Evolutionary conservation across 371 early-diverging fungal species (phyloP), one percentile per base, ranked within the genome.

Genomic region (Haplosporangium sp.): DNA sequence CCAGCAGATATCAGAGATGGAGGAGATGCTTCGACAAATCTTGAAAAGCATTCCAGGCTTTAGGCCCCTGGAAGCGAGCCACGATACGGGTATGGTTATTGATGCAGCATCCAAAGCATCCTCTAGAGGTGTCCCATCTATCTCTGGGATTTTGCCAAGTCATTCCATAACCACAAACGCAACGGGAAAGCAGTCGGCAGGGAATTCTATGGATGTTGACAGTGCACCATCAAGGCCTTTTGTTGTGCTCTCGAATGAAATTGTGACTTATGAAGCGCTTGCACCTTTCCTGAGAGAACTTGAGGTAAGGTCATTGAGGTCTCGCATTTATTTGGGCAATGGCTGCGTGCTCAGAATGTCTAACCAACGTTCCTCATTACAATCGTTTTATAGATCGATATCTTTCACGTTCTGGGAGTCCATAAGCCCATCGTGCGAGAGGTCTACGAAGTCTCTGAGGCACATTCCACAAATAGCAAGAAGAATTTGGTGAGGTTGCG

Each of bases 231-330:
- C 57, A 12, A 61, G 38, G 14, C 38, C 51, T 0, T 58, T 69
- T 20, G n/a, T 55, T 16, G 54, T 42, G 10, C 46, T 36, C 5
- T 73, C 73, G 0, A 62, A 38, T 16, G 80, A 79, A 55, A 29
- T 55, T 29, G 59, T 65, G 3, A 55, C 62, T 6, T 58, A 51
- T 16, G 80, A 79, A 20, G 73, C 80, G 1, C 45, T 79, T 9
- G 21, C 62, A 3, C 80, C 80, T 4, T 79, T 62, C 51, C 47
- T 87, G 79, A 80, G 90, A 52, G 83, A 88, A 41, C 70, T 90
- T 16, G 81, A 83, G 55, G 87, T 88, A 79, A 56, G 59, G 0
- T 37, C 50, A 9, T 60, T 20, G 46, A 54, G 20, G 29, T 45
- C 29, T 29, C 29, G 29, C 4, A 29, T 29, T 29, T 29, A 29